Conservation (phyloP, 306 rosid genomes). For the Chamaecrista fasciculata region DNA sequence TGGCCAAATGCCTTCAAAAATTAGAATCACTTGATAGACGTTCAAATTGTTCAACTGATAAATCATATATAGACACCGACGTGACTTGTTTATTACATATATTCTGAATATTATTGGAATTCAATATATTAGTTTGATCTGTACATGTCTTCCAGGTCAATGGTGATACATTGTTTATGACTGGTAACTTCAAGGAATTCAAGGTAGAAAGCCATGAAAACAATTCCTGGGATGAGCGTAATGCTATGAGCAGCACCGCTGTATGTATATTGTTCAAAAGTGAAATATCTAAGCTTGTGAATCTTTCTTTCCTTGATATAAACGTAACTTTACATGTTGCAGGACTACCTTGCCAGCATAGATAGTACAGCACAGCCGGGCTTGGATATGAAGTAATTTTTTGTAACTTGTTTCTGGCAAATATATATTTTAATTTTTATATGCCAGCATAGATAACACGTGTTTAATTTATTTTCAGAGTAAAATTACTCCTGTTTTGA, state of each 20-base stretch:
- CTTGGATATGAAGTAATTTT: slow-evolving; percentile 71
- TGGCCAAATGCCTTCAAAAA: background rate
- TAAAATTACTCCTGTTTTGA: background rate
- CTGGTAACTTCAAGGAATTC: slow-evolving; percentile 87
- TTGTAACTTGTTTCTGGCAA: slow-evolving; percentile 29
- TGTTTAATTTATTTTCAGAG: background rate
- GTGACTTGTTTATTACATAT: background rate
- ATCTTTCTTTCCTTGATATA: slow-evolving; percentile 29
- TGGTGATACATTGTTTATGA: slow-evolving; percentile 92
- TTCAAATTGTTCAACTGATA: too few species aligned
- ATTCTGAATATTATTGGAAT: slow-evolving; percentile 9
- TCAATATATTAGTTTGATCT: slow-evolving; percentile 3
- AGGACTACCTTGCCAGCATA: slow-evolving; percentile 95
- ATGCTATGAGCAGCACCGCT: slow-evolving; percentile 81
- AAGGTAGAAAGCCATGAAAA: slow-evolving; percentile 67
- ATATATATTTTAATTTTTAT: background rate
- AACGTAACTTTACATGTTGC: slow-evolving; percentile 37
- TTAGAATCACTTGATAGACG: too few species aligned
- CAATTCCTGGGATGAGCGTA: slow-evolving; percentile 74
- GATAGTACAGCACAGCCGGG: slow-evolving; percentile 69
- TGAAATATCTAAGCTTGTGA: background rate
- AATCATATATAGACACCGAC: background rate
- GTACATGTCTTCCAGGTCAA: slow-evolving; percentile 67
- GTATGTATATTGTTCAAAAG: slow-evolving; percentile 45
- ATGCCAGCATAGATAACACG: background rate